Percentiles rank a stretch among this genome's conserved stretches.
Evolutionary conservation across 2,329 filamentous ascomycete species (phyloP).

Genomic region (Xylaria sp.): DNA sequence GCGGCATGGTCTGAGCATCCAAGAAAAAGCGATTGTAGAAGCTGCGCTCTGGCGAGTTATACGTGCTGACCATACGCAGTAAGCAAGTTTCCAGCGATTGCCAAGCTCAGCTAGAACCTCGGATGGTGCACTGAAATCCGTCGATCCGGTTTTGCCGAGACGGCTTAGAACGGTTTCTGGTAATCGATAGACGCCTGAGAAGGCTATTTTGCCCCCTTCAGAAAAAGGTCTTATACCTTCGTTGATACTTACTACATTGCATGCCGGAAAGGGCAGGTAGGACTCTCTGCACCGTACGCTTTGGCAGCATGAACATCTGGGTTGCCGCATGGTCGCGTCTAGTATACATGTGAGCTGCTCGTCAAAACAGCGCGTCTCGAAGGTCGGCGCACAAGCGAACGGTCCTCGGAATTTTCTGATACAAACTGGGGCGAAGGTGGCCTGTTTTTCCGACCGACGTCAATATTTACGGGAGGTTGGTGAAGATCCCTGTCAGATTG

Average conservation of each 20-base stretch:
- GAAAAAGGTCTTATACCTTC: background rate
- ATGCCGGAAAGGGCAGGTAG: slow-evolving; percentile 16
- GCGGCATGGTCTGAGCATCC: background rate
- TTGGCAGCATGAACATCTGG: slow-evolving; percentile 17
- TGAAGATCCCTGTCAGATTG: slow-evolving; percentile 29
- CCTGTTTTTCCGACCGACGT: slow-evolving; percentile 41
- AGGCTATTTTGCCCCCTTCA: slow-evolving; percentile 25
- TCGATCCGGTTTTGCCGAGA: slow-evolving; percentile 21
- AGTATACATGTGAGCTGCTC: slow-evolving; percentile 15
- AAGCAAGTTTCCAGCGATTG: slow-evolving; percentile 13
- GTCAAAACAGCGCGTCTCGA: slow-evolving; percentile 29
- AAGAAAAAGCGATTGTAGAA: background rate
- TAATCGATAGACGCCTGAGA: slow-evolving; percentile 20
- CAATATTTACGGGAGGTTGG: slow-evolving; percentile 40
- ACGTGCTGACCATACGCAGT: background rate
- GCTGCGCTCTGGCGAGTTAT: background rate
- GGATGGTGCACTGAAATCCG: slow-evolving; percentile 13
- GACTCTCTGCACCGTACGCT: slow-evolving; percentile 3
- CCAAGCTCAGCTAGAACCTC: slow-evolving; percentile 25
- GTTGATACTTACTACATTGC: slow-evolving; percentile 3
- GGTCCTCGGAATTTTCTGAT: slow-evolving; percentile 34
- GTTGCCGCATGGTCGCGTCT: slow-evolving; percentile 32
- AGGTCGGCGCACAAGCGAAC: slow-evolving; percentile 23
- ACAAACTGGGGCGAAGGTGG: slow-evolving; percentile 36
- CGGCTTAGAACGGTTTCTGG: slow-evolving; percentile 4